phyloP scores from a whole-genome alignment of 768 basidiomycete genomes.

The Suillus discolor region DNA sequence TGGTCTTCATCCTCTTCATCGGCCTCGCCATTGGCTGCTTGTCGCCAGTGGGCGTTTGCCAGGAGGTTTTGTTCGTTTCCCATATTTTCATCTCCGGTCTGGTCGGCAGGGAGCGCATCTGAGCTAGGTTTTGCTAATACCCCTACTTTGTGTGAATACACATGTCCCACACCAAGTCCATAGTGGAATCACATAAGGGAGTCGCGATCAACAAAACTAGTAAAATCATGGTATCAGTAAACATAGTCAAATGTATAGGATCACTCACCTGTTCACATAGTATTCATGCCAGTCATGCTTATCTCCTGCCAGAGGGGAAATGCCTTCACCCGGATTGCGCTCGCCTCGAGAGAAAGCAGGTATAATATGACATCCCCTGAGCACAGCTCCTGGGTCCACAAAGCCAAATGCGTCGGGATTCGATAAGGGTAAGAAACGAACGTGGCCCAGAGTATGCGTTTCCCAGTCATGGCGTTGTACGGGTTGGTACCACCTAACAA shows the following conservation, averaged over 20 bases:
- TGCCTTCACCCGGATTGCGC: background rate
- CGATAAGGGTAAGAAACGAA: no score
- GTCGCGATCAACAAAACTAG: slow-evolving; percentile 9
- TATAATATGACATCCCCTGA: slow-evolving; percentile 34
- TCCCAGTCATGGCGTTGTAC: no score
- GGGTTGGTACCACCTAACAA: no score
- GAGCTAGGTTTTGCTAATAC: background rate
- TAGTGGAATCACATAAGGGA: slow-evolving; percentile 5
- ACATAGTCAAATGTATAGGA: background rate
- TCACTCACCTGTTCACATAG: slow-evolving; percentile 26
- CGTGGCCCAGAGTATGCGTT: no score
- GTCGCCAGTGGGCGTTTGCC: background rate
- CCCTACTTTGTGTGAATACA: background rate
- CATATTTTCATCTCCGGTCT: no score
- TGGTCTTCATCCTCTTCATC: background rate
- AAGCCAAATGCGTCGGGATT: slow-evolving; percentile 33
- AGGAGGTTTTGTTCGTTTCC: background rate
- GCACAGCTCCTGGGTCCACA: slow-evolving; percentile 32
- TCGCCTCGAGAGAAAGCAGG: slow-evolving; percentile 30
- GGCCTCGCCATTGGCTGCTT: background rate
- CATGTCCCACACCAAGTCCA: slow-evolving; percentile 5
- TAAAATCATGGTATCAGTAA: background rate
- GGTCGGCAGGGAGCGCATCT: background rate
- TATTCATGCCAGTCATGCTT: slow-evolving; percentile 19
- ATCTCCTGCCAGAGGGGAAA: slow-evolving; percentile 1